Evolutionary conservation across 2,329 filamentous ascomycete species (phyloP), one percentile per base, ranked within the genome.

Genomic region (Ilyonectria robusta): DNA sequence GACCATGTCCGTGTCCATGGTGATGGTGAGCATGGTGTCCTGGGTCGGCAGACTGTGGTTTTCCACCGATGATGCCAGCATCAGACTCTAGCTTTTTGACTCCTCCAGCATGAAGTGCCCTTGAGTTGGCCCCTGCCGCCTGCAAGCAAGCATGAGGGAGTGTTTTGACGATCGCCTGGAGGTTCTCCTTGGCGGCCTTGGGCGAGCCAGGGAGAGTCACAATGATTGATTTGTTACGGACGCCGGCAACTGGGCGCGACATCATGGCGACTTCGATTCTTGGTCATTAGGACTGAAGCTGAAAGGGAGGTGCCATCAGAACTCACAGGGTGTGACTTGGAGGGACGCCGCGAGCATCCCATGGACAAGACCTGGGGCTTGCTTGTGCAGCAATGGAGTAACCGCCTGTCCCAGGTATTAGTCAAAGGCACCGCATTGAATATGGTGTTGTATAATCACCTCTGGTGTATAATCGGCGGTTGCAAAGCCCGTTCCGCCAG

Each of bases 131-230:
- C 1, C 95, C 96, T 0, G 93, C 90, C 31, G 94, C 93, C 83
- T 98, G 95, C 8, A 93, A 83, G 73, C 96, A 99, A n/a, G 96
- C 96, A 81, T 99, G 96, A 0, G 95, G 95, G 6, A 99, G 83
- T n/a, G 95, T 90, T 78, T 94, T 97, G 68, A 99, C 84, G 7
- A 99, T 86, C 1, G 95, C 91, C 76, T 96, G 91, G 0, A 99
- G 87, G 77, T 98, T 99, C 83, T 99, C 96, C 76, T 91, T 93
- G 9, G 96, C 96, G 1, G 95, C 96, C 79, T 98, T 98, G 0
- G 96, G 96, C 0, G 95, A 98, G 1, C 96, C 96, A 0, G 96
- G 96, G 4, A 99, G 84, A 0, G 96, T 99, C 68, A 98, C 83
- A 26, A 99, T 92, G 59, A 99, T 81, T 1, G 94, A 92, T 67